phyloP scores from a whole-genome alignment of 2,329 filamentous ascomycete species.

The Orbilia ellipsospora region DNA sequence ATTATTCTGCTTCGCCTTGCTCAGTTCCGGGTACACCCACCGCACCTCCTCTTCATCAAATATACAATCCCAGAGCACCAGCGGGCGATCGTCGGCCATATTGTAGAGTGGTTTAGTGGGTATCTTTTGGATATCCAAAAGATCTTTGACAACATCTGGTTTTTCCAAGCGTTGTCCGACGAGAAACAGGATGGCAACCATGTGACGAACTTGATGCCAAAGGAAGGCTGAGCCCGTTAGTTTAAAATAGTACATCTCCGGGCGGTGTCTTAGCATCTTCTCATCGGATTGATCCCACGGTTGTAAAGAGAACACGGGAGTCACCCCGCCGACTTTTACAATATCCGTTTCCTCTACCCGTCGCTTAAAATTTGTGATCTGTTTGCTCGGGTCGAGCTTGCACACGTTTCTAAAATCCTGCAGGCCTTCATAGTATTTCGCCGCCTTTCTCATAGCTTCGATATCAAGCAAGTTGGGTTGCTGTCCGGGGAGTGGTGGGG shows the following conservation, averaged over 20 bases:
- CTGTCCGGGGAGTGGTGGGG: conserved; percentile 29
- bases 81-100: conserved; percentile 88
- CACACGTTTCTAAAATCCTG: conserved; percentile 98
- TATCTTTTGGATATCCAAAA: conserved; percentile 78
- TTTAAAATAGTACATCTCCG: conserved; percentile 82
- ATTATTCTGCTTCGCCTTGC: conserved; percentile 71
- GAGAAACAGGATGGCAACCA: conserved; percentile 91
- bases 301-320: conserved; percentile 67
- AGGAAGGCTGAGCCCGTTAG: conserved; percentile 92
- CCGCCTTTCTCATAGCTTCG: conserved; percentile 83
- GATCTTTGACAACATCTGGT: conserved; percentile 75
- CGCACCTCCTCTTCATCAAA: conserved; percentile 75
- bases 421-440: conserved; percentile 79
- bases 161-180: conserved; percentile 87
- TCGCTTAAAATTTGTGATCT: conserved; percentile 83
- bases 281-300: conserved; percentile 10
- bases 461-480: conserved; percentile 85
- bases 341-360: conserved; percentile 84
- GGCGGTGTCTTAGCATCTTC: conserved; percentile 27
- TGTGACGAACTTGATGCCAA: conserved; percentile 97
- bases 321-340: conserved; percentile 72
- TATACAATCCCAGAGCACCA: conserved; percentile 95
- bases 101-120: conserved; percentile 85
- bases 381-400: conserved; percentile 89
- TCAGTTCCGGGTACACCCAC: conserved; percentile 80